phyloP scores from a whole-genome alignment of 805 yeast species.

The Candida bentonensis region DNA sequence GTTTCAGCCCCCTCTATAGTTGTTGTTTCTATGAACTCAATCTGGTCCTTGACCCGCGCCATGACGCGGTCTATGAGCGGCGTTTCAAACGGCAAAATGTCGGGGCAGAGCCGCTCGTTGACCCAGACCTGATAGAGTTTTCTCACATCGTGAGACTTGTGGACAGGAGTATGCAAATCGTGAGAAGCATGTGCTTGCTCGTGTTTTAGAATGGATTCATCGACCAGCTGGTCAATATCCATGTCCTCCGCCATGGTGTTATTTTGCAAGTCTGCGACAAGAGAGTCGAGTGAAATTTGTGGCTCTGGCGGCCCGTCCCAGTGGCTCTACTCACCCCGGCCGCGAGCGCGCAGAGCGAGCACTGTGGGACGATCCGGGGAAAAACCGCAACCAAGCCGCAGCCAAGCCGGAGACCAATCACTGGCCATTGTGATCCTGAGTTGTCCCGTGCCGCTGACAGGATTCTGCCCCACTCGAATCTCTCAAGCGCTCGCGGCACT shows the following conservation, averaged over 20 bases:
- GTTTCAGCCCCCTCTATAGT: conserved; percentile 30
- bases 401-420: no score
- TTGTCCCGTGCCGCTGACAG: no score
- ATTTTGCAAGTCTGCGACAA: background rate
- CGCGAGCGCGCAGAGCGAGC: no score
- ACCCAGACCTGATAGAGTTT: conserved; percentile 55
- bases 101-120: conserved; percentile 78
- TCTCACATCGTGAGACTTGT: conserved; percentile 8
- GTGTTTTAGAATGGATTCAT: conserved; percentile 8
- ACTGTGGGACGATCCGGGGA: no score
- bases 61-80: conserved; percentile 44
- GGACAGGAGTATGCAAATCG: background rate
- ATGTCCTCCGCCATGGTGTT: conserved; percentile 2
- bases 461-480: no score
- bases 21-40: conserved; percentile 63
- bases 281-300: background rate
- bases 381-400: no score
- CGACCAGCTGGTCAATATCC: conserved; percentile 15
- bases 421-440: no score
- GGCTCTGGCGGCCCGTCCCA: no score
- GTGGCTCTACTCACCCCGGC: no score
- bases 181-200: background rate
- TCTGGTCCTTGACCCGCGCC: conserved; percentile 46
- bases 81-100: conserved; percentile 61
- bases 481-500: no score